Conservation (phyloP, 2,329 filamentous ascomycete genomes). For the Cercospora sesami region DNA sequence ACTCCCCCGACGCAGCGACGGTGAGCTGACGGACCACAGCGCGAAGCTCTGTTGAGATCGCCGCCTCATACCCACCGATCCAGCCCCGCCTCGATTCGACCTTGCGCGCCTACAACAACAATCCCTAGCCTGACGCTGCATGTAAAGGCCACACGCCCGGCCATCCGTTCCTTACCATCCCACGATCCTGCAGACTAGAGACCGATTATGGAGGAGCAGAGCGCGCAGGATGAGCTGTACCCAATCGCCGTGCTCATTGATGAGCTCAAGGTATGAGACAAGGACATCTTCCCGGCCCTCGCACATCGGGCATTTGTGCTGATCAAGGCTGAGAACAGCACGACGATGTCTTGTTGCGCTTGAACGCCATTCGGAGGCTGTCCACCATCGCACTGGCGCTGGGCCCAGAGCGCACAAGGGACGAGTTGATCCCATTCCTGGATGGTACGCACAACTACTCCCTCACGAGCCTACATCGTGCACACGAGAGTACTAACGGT, state of each 20-base stretch:
- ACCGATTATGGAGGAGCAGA: conserved; percentile 77
- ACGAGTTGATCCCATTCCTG: conserved; percentile 97
- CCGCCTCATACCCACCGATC: not conserved
- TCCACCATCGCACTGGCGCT: conserved; percentile 97
- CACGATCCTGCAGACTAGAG: conserved; percentile 14
- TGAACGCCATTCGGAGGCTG: conserved; percentile 97
- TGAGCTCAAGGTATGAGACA: conserved; percentile 82
- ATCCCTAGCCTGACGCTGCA: conserved; percentile 14
- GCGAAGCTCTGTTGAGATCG: not conserved
- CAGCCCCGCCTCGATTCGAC: not conserved
- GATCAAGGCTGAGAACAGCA: conserved; percentile 59
- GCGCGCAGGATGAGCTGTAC: conserved; percentile 97
- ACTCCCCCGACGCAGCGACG: not conserved
- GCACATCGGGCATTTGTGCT: not conserved
- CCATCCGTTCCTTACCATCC: conserved; percentile 33
- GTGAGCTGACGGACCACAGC: conserved; percentile 2
- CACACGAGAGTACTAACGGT: conserved; percentile 36
- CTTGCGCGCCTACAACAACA: conserved; percentile 18
- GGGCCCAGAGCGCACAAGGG: conserved; percentile 91
- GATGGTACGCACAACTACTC: conserved; percentile 68
- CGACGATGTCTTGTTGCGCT: conserved; percentile 93
- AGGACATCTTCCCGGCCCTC: conserved; percentile 5
- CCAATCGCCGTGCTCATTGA: conserved; percentile 99
- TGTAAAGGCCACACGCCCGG: conserved; percentile 28
- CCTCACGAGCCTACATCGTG: not conserved